Evolutionary conservation across 768 basidiomycete species (phyloP).

Genomic region (Suillus luteus): DNA sequence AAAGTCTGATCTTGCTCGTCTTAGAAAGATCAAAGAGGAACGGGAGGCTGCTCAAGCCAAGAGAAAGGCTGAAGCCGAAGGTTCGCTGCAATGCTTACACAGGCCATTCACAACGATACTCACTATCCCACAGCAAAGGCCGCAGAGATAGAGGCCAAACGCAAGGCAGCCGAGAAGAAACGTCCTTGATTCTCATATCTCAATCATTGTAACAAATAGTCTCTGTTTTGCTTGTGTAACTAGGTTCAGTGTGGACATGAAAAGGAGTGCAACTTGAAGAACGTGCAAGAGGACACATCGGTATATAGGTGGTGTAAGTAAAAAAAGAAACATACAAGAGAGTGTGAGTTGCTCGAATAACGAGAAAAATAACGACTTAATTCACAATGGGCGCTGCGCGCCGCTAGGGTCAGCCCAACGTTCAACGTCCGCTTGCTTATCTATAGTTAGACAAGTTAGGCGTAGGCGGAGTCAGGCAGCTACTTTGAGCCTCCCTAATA

Average conservation of each 20-base stretch:
- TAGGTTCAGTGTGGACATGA: too few relatives aligned
- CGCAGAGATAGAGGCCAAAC: constrained; percentile 64
- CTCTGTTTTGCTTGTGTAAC: not conserved
- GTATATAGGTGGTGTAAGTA: too few relatives aligned
- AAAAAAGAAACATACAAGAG: too few relatives aligned
- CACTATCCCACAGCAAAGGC: constrained; percentile 52
- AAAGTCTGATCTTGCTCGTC: constrained; percentile 82
- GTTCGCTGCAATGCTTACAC: constrained; percentile 40
- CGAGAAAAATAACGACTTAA: too few relatives aligned
- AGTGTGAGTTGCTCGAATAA: too few relatives aligned
- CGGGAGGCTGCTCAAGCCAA: constrained; percentile 87
- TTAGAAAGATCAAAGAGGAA: constrained; percentile 83
- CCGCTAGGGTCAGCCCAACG: too few relatives aligned
- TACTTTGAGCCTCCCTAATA: not conserved
- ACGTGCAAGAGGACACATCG: too few relatives aligned
- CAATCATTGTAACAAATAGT: constrained; percentile 1
- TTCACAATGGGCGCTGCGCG: too few relatives aligned
- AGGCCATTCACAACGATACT: constrained; percentile 1
- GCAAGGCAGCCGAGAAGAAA: constrained; percentile 38
- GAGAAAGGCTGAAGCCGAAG: constrained; percentile 86
- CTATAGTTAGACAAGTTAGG: too few relatives aligned
- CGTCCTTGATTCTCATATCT: constrained; percentile 31
- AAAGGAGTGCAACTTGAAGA: too few relatives aligned
- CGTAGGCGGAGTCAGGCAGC: too few relatives aligned
- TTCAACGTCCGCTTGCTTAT: too few relatives aligned